Evolutionary conservation across 2,329 filamentous ascomycete genomes (phyloP).

Genomic region (Curvularia hawaiiensis): DNA sequence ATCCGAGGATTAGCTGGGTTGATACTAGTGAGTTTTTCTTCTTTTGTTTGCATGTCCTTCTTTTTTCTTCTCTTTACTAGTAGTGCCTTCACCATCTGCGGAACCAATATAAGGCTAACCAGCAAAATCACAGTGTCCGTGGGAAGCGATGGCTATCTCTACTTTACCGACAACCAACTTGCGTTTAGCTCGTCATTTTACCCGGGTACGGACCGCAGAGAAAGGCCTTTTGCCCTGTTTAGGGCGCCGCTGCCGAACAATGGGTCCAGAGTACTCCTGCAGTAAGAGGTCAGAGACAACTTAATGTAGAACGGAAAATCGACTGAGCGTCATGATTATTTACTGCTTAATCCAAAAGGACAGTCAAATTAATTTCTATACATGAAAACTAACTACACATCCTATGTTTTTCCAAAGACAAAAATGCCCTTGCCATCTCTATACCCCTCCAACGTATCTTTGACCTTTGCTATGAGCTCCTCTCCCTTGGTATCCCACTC

Average conservation of each 20-base stretch:
- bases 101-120: not conserved
- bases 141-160: slow-evolving; percentile 55
- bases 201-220: slow-evolving; percentile 51
- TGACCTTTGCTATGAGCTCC: slow-evolving; percentile 73
- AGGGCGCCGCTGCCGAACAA: slow-evolving; percentile 50
- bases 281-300: slow-evolving; percentile 5
- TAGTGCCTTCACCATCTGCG: not conserved
- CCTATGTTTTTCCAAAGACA: slow-evolving; percentile 65
- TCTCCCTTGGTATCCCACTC: slow-evolving; percentile 76
- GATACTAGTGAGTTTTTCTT: slow-evolving; percentile 50
- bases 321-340: not conserved
- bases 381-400: not conserved
- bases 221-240: slow-evolving; percentile 52
- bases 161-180: slow-evolving; percentile 61
- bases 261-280: slow-evolving; percentile 47
- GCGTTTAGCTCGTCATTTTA: slow-evolving; percentile 44
- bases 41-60: too few species aligned
- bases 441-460: slow-evolving; percentile 83
- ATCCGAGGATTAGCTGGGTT: slow-evolving; percentile 56
- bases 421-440: slow-evolving; percentile 89
- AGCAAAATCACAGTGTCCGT: slow-evolving; percentile 38
- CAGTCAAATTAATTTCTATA: not conserved
- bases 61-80: too few species aligned
- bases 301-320: not conserved
- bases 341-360: not conserved